These are phyloP conservation scores for Aleurites moluccanus DNA, from an alignment of 441 rosid genomes.

Conservation along the genomic window DNA sequence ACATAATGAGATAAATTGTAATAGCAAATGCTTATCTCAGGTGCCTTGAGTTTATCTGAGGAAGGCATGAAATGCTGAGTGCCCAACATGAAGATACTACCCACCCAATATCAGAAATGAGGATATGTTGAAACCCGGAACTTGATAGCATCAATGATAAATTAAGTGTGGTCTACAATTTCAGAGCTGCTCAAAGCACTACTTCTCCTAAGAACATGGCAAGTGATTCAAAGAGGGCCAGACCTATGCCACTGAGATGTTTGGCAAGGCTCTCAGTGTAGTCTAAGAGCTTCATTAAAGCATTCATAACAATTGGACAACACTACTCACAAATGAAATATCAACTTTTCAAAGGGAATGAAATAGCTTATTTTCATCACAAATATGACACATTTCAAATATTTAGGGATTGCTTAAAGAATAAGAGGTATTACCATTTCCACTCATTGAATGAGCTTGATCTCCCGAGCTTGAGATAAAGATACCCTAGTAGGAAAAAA, in stretches of 20 bases:
- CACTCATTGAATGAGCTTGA: slow-evolving; percentile 79
- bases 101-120: not conserved
- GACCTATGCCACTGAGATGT: not conserved
- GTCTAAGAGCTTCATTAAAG: not conserved
- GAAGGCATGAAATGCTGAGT: not conserved
- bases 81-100: not conserved
- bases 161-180: not conserved
- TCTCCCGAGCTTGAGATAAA: slow-evolving; percentile 98
- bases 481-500: slow-evolving; percentile 59
- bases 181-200: not conserved
- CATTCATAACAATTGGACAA: not conserved
- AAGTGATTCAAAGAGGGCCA: too few species aligned
- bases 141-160: not conserved
- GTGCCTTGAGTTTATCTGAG: not conserved
- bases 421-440: slow-evolving; percentile 64
- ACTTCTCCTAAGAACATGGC: not conserved
- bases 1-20: not conserved
- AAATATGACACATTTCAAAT: not conserved
- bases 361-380: not conserved
- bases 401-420: not conserved
- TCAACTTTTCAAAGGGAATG: not conserved
- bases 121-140: not conserved
- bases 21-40: not conserved
- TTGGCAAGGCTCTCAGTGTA: not conserved
- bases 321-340: not conserved